phyloP scores from a whole-genome alignment of 2,329 filamentous ascomycete genomes.

The Beauveria australis region DNA sequence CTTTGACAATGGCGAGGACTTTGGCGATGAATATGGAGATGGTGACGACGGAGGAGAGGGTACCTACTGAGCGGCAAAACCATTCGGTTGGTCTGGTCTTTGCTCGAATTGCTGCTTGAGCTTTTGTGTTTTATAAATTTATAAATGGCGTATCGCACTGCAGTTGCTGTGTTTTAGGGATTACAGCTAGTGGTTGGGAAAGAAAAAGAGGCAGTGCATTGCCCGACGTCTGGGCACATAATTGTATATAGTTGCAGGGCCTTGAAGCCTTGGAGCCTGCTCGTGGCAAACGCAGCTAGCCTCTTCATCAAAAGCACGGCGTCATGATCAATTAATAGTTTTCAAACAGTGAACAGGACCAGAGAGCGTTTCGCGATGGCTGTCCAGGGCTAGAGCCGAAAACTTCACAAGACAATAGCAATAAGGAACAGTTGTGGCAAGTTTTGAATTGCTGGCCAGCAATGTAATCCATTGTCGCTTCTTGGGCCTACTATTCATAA shows the following conservation, averaged over 20 bases:
- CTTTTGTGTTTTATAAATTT: background rate
- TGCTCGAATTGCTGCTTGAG: background rate
- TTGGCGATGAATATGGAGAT: conserved; percentile 42
- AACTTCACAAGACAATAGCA: background rate
- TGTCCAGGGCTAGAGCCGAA: no score
- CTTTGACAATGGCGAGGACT: conserved; percentile 50
- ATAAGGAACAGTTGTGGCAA: background rate
- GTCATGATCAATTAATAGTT: background rate
- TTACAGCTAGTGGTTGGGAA: background rate
- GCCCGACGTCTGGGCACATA: background rate
- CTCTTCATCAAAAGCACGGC: background rate
- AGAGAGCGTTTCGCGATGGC: background rate
- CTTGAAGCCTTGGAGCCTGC: background rate
- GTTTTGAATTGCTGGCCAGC: background rate
- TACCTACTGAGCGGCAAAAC: conserved; percentile 23
- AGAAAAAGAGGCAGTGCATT: background rate
- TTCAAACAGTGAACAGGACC: no score
- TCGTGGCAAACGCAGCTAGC: background rate
- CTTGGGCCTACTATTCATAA: background rate
- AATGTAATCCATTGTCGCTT: background rate
- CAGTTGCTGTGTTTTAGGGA: background rate
- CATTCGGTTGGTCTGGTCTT: background rate
- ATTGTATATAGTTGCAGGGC: conserved; percentile 4
- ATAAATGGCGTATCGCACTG: background rate
- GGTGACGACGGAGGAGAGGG: conserved; percentile 40